These are phyloP conservation scores for Baorangia bicolor DNA, from an alignment of 768 basidiomycete genomes.

Conservation along the genomic window DNA sequence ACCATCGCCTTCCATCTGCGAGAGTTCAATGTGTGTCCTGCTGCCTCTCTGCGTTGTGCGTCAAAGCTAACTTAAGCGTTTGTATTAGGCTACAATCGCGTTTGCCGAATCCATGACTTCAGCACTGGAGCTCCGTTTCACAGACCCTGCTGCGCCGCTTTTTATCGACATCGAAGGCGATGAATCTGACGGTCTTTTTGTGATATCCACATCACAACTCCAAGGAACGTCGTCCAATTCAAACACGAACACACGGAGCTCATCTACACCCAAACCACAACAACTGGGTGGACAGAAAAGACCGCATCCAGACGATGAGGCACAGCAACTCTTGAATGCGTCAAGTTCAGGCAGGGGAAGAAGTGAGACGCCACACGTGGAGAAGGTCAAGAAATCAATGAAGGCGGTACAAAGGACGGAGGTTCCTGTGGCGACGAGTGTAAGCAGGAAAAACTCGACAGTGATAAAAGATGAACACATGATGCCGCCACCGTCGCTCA, in stretches of 20 bases:
- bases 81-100: constrained; percentile 69
- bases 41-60: not conserved
- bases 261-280: constrained; percentile 19
- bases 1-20: constrained; percentile 78
- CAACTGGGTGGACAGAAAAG: constrained; percentile 22
- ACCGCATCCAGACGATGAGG: constrained; percentile 22
- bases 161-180: constrained; percentile 77
- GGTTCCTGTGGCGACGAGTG: constrained; percentile 8
- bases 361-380: constrained; percentile 43
- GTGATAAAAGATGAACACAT: constrained; percentile 27
- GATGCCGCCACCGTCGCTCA: constrained; percentile 40
- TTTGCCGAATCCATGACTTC: constrained; percentile 73
- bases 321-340: constrained; percentile 29
- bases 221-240: constrained; percentile 33
- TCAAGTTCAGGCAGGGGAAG: constrained; percentile 10
- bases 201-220: constrained; percentile 73
- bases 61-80: not conserved
- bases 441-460: constrained; percentile 16
- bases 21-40: constrained; percentile 68
- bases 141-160: constrained; percentile 69
- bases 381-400: constrained; percentile 44
- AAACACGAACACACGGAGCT: constrained; percentile 9
- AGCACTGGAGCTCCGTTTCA: constrained; percentile 71
- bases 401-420: constrained; percentile 36
- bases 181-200: constrained; percentile 62